Conservation (phyloP, 139 green algal genomes). For the Pedinophyceae sp. region DNA sequence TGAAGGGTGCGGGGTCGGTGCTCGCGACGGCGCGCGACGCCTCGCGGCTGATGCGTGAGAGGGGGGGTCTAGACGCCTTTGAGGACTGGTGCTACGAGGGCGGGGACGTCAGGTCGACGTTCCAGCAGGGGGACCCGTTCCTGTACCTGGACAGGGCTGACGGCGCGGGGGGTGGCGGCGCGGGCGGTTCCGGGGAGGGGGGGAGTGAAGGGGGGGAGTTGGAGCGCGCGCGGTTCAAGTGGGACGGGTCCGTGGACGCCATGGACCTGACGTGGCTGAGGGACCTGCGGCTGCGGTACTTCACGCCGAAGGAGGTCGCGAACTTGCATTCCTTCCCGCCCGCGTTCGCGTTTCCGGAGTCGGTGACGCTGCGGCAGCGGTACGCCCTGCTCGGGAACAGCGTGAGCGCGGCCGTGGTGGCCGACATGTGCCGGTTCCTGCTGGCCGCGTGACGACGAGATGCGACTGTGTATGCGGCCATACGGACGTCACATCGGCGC, state of each 20-base stretch:
- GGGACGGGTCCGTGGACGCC: neutral
- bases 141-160: neutral
- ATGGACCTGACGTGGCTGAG: slow-evolving; percentile 9
- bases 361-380: slow-evolving; percentile 26
- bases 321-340: slow-evolving; percentile 43
- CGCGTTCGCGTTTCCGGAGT: slow-evolving; percentile 36
- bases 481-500: too few relatives aligned
- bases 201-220: neutral
- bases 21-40: slow-evolving; percentile 18
- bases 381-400: slow-evolving; percentile 53
- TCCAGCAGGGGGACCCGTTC: neutral
- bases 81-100: neutral
- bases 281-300: slow-evolving; percentile 36
- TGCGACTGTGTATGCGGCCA: too few relatives aligned
- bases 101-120: too few relatives aligned
- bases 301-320: slow-evolving; percentile 45
- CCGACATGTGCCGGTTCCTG: slow-evolving; percentile 30
- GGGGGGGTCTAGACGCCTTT: neutral
- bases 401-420: slow-evolving; percentile 41
- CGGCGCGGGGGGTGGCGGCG: neutral
- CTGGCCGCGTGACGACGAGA: too few relatives aligned
- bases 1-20: slow-evolving; percentile 46
- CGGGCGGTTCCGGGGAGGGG: neutral
- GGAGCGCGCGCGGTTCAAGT: slow-evolving; percentile 1
- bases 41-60: neutral